Evolutionary conservation across 441 rosid species (phyloP), one percentile per base, ranked within the genome.

Genomic region (Sinapis alba): DNA sequence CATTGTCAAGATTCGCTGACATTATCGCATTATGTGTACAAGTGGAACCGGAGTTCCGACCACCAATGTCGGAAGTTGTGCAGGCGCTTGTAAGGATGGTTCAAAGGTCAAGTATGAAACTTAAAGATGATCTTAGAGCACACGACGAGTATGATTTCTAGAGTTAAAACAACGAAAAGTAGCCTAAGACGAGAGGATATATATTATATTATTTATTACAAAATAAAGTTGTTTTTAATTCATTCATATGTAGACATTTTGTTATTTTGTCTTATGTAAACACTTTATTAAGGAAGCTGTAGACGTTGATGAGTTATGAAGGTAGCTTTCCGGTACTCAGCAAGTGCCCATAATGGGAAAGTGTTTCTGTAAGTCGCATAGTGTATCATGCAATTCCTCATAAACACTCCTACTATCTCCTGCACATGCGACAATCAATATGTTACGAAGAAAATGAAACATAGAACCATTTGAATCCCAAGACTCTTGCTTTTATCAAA

Each of bases 1-100:
- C 99, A 7, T 76, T 96, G 74, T 87, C 97, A 19, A 82, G 97
- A 73, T 93, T 96, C 77, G 97, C 98, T 3, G 97, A 93, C 71
- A 72, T 88, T 23, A 86, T 96, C 20, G 90, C 94, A 36, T 87
- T 88, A 12, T 96, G 99, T 61, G 88, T 90, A 34, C 96, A 96
- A 80, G 90, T 76, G 63, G 97, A 91, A 81, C 92, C 94, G 0
- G 92, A 86, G 72, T 89, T 87, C 70, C 89, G 98, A 78, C 97
- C 98, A 30, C 89, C 94, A 0, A 89, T 93, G 92, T 88, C 97
- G 1, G 97, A 91, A 83, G 91, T 93, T 75, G 99, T 93, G 68
- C 87, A 89, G 71, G 78, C 84, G 18, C 79, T 90, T 77, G 87
- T 87, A 61, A 81, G 89, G 20, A 78, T 88, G 80, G 89, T 88